phyloP scores from a whole-genome alignment of 306 rosid genomes.

The Elaeagnus macrophylla region DNA sequence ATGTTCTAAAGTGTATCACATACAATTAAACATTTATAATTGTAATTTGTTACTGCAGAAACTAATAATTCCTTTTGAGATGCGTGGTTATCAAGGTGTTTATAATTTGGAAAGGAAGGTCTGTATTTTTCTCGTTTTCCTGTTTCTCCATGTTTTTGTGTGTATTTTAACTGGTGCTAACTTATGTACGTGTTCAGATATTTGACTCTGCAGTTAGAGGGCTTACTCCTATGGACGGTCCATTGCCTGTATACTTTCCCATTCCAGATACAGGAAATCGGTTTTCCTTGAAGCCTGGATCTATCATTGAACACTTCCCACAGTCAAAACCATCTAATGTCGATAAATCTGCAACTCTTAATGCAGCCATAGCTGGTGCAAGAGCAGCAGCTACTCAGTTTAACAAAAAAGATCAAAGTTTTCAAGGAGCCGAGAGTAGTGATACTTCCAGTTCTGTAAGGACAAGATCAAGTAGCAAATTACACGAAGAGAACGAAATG shows the following conservation, averaged over 20 bases:
- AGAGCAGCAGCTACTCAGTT: conserved; percentile 78
- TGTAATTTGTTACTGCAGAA: conserved; percentile 32
- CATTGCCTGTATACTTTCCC: conserved; percentile 60
- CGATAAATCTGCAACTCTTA: conserved; percentile 48
- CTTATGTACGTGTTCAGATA: conserved; percentile 33
- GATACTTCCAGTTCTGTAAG: conserved; percentile 2
- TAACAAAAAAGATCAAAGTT: conserved; percentile 45
- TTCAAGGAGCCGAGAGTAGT: conserved; percentile 12
- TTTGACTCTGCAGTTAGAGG: conserved; percentile 80
- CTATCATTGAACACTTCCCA: conserved; percentile 26
- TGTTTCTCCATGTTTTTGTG: background rate
- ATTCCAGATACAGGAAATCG: conserved; percentile 68
- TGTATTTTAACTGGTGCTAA: conserved; percentile 15
- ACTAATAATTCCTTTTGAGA: conserved; percentile 86
- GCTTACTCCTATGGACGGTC: conserved; percentile 46
- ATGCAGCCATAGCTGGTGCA: conserved; percentile 78
- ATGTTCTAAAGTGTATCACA: background rate
- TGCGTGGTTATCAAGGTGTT: conserved; percentile 91
- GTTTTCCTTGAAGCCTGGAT: conserved; percentile 68
- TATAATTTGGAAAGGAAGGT: conserved; percentile 93
- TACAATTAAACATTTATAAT: conserved; percentile 8
- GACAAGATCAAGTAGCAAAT: conserved; percentile 13
- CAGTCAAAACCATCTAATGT: conserved; percentile 39
- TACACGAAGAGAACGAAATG: conserved; percentile 18
- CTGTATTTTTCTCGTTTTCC: background rate